Conservation (phyloP, 805 yeast genomes). For the Wickerhamiella qilinensis region DNA sequence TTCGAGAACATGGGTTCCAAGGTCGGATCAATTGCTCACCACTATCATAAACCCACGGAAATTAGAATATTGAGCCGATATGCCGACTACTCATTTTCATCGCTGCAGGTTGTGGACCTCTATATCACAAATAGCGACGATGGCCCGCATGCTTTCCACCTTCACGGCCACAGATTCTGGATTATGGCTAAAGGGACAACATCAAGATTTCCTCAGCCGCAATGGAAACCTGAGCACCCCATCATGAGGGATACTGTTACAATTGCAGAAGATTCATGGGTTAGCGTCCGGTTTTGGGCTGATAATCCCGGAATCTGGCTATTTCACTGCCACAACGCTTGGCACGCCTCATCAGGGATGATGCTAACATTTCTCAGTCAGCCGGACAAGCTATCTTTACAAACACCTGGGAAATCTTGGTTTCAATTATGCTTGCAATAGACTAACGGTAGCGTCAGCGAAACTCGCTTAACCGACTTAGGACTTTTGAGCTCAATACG, state of each 20-base stretch:
- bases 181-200: conserved; percentile 36
- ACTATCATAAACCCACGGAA: neutral
- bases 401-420: neutral
- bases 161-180: conserved; percentile 83
- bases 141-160: conserved; percentile 87
- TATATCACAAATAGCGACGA: conserved; percentile 68
- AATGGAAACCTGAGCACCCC: conserved; percentile 28
- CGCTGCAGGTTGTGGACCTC: conserved; percentile 42
- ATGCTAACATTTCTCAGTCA: neutral
- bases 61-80: neutral
- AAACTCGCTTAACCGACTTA: too few relatives aligned
- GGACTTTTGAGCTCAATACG: conserved; percentile 4
- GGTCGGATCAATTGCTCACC: neutral
- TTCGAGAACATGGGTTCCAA: neutral
- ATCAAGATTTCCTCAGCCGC: conserved; percentile 14
- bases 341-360: conserved; percentile 6
- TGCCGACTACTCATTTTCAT: neutral
- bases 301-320: conserved; percentile 91
- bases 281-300: conserved; percentile 56
- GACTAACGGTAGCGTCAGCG: neutral
- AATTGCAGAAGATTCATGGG: conserved; percentile 50
- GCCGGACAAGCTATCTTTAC: neutral
- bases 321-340: conserved; percentile 59
- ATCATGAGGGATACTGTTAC: conserved; percentile 57
- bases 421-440: neutral